Conservation (phyloP, 495 filamentous ascomycete genomes). For the Penicillium robsamsonii region DNA sequence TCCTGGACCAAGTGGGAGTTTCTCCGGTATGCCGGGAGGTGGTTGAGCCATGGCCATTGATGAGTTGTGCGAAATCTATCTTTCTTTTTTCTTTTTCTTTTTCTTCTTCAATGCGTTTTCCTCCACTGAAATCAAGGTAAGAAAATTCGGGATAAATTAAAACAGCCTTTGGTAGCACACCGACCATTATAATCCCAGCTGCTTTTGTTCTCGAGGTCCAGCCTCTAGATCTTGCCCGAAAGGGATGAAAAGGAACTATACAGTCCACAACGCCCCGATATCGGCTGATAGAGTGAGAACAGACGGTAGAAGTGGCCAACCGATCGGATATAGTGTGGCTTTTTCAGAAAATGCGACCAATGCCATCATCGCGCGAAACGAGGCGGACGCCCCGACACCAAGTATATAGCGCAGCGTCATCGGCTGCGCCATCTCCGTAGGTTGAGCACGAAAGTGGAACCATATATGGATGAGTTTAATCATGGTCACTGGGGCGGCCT, state of each 20-base stretch:
- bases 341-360: neutral
- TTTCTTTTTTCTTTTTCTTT: no score
- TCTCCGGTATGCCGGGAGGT: no score
- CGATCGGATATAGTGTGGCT: neutral
- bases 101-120: no score
- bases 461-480: neutral
- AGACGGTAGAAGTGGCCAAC: neutral
- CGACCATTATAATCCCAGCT: neutral
- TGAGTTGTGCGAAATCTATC: no score
- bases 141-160: no score
- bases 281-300: neutral
- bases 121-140: no score
- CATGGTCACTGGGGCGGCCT: neutral
- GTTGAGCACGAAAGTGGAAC: neutral
- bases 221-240: neutral
- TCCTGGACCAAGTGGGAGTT: no score
- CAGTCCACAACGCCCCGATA: neutral
- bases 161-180: neutral
- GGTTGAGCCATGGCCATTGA: no score
- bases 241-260: neutral
- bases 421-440: neutral
- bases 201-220: neutral
- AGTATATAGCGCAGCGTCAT: neutral
- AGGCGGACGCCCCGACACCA: neutral
- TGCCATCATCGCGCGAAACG: neutral